These are phyloP conservation scores for Pseudocercospora eumusae DNA, from an alignment of 2,329 filamentous ascomycete species.

Conservation along the genomic window DNA sequence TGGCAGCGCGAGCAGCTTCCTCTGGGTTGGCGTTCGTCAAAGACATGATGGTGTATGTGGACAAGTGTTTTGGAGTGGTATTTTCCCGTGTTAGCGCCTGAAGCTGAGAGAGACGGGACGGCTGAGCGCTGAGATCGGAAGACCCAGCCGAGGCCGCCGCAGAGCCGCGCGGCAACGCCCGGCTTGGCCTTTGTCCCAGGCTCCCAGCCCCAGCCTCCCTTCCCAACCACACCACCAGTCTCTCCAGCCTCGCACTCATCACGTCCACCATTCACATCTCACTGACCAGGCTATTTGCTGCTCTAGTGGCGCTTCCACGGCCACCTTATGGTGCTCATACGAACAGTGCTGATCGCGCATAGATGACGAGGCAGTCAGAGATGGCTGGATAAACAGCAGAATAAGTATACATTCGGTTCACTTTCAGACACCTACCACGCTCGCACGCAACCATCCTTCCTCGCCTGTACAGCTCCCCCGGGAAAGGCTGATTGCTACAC, in stretches of 20 bases:
- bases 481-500: not conserved
- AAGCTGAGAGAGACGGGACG: too few species aligned
- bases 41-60: constrained; percentile 63
- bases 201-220: too few species aligned
- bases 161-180: too few species aligned
- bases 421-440: constrained; percentile 9
- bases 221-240: too few species aligned
- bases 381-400: constrained; percentile 14
- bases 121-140: too few species aligned
- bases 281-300: not conserved
- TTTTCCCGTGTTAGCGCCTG: too few species aligned
- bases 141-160: too few species aligned
- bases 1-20: constrained; percentile 75
- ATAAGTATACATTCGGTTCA: constrained; percentile 17
- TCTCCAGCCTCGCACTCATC: not conserved
- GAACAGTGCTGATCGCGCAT: constrained; percentile 8
- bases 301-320: not conserved
- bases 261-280: not conserved
- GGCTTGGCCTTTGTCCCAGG: too few species aligned
- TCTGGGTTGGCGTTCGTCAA: constrained; percentile 80
- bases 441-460: constrained; percentile 13
- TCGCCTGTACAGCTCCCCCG: constrained; percentile 12
- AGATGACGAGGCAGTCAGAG: constrained; percentile 10
- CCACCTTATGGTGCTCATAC: not conserved
- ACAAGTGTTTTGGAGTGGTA: too few species aligned